phyloP scores from a whole-genome alignment of 2,329 filamentous ascomycete species.

The Paecilomyces fulvus region DNA sequence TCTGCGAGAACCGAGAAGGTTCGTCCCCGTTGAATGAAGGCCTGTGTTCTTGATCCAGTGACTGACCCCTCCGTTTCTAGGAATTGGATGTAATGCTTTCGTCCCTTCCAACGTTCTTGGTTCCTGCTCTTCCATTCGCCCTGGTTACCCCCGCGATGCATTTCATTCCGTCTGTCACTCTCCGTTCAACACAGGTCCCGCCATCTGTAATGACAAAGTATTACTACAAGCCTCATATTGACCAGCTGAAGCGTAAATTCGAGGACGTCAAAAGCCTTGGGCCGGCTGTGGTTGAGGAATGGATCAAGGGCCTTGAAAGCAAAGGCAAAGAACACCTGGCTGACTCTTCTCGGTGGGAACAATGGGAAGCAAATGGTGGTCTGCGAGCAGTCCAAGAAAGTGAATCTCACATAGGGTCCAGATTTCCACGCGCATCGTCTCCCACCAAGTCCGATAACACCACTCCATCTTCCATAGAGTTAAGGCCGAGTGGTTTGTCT shows the following conservation, averaged over 20 bases:
- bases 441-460: neutral
- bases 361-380: conserved; percentile 51
- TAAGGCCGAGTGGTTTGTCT: conserved; percentile 1
- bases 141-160: conserved; percentile 55
- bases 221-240: conserved; percentile 56
- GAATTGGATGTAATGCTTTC: conserved; percentile 63
- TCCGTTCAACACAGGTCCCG: conserved; percentile 45
- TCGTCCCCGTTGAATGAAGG: conserved; percentile 20
- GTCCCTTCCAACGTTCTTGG: conserved; percentile 51
- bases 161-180: conserved; percentile 48
- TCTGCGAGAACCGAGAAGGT: conserved; percentile 56
- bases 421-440: neutral
- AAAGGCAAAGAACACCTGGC: conserved; percentile 53
- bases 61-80: conserved; percentile 38
- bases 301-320: conserved; percentile 64
- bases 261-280: conserved; percentile 57
- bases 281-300: conserved; percentile 62
- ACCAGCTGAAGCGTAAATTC: conserved; percentile 55
- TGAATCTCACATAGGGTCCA: conserved; percentile 1
- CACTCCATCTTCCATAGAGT: neutral
- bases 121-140: conserved; percentile 61
- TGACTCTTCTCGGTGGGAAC: conserved; percentile 64
- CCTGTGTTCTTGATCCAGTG: conserved; percentile 6
- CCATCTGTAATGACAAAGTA: conserved; percentile 52
- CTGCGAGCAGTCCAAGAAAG: conserved; percentile 15